phyloP scores from a whole-genome alignment of 192 early-diverging fungal genomes.

The Coemansia sp. region DNA sequence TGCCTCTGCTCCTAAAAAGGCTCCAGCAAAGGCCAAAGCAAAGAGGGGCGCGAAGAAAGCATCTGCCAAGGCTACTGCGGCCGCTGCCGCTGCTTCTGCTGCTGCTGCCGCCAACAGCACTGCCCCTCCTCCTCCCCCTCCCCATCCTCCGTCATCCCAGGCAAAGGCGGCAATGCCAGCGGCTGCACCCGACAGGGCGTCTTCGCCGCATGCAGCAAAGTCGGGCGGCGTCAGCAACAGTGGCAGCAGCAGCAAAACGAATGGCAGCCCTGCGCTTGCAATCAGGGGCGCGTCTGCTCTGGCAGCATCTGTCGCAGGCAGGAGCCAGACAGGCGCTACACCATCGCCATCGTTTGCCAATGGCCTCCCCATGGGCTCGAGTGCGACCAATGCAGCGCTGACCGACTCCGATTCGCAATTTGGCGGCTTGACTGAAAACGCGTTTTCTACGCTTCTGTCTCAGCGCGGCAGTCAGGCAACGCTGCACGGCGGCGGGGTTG shows the following conservation, averaged over 20 bases:
- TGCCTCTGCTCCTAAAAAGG: slow-evolving; percentile 17
- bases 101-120: neutral
- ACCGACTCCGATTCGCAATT: slow-evolving; percentile 8
- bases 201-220: neutral
- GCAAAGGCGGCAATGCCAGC: neutral
- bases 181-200: neutral
- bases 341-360: slow-evolving; percentile 9
- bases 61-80: slow-evolving; percentile 8
- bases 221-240: slow-evolving; percentile 2
- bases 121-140: too few species aligned
- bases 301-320: neutral
- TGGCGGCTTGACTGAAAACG: slow-evolving; percentile 15
- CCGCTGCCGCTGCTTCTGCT: slow-evolving; percentile 4
- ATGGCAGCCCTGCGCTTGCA: slow-evolving; percentile 25
- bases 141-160: neutral
- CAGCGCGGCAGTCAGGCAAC: slow-evolving; percentile 21
- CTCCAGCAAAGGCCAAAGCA: slow-evolving; percentile 23
- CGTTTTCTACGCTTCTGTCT: slow-evolving; percentile 31
- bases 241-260: slow-evolving; percentile 18
- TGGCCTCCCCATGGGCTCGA: neutral
- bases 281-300: slow-evolving; percentile 15
- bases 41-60: slow-evolving; percentile 28
- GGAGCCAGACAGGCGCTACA: neutral
- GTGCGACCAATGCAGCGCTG: neutral
- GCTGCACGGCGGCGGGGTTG: slow-evolving; percentile 8